Conservation (phyloP, 768 basidiomycete species). For the Xerocomellus dryophilus region DNA sequence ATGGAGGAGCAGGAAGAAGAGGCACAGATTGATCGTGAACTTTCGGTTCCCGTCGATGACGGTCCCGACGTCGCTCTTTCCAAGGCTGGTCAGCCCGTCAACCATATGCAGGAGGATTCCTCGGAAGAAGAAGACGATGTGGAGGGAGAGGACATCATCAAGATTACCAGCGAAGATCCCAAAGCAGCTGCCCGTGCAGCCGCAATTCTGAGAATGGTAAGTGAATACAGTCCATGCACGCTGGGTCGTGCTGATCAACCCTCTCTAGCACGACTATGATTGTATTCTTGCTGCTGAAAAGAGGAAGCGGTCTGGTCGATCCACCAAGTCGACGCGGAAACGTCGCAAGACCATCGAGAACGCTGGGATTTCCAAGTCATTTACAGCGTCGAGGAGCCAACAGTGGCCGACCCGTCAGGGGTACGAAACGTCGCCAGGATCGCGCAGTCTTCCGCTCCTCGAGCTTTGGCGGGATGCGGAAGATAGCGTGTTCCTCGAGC, state of each 20-base stretch:
- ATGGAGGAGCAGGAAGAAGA: constrained; percentile 31
- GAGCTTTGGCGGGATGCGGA: constrained; percentile 31
- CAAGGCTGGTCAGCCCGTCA: not conserved
- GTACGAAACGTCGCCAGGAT: constrained; percentile 27
- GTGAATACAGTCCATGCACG: constrained; percentile 17
- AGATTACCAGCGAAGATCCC: constrained; percentile 83
- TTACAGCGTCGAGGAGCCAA: constrained; percentile 6
- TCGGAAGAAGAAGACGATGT: constrained; percentile 32
- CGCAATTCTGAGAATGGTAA: constrained; percentile 86
- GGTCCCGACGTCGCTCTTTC: not conserved
- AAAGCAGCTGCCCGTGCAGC: constrained; percentile 88
- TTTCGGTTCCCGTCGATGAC: constrained; percentile 32
- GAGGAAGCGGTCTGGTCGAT: constrained; percentile 28
- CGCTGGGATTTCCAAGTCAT: constrained; percentile 31
- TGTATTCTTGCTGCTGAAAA: constrained; percentile 49
- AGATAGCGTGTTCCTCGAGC: constrained; percentile 30
- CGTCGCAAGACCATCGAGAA: constrained; percentile 37
- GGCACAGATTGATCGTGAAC: constrained; percentile 35
- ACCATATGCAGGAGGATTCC: constrained; percentile 12
- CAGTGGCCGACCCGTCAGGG: constrained; percentile 12
- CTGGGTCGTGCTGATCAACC: not conserved
- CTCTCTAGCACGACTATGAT: constrained; percentile 77
- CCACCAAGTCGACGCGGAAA: constrained; percentile 35
- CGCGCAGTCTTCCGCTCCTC: constrained; percentile 31
- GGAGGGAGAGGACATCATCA: constrained; percentile 55